Evolutionary conservation across 805 yeast genomes (phyloP).

Genomic region (Metahyphopichia silvanorum): DNA sequence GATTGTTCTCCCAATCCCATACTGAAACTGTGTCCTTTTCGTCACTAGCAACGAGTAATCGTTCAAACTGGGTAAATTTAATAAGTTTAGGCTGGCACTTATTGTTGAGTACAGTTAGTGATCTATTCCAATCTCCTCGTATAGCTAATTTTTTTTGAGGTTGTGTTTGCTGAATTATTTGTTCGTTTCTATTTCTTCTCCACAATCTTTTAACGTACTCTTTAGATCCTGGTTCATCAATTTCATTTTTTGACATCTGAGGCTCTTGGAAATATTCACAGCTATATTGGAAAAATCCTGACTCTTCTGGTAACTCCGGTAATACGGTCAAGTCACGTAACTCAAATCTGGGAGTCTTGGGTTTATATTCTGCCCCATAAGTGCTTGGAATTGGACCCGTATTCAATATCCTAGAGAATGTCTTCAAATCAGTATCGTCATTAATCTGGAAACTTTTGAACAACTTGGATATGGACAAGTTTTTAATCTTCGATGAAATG

Average conservation of each 20-base stretch:
- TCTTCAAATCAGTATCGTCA: slow-evolving; percentile 39
- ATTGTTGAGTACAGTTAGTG: slow-evolving; percentile 58
- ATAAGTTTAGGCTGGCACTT: slow-evolving; percentile 76
- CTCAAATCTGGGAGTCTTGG: slow-evolving; percentile 55
- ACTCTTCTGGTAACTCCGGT: slow-evolving; percentile 52
- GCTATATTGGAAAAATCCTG: slow-evolving; percentile 69
- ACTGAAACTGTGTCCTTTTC: slow-evolving; percentile 79
- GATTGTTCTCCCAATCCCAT: slow-evolving; percentile 79
- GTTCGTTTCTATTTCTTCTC: slow-evolving; percentile 88
- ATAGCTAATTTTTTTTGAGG: slow-evolving; percentile 81
- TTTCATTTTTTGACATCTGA: slow-evolving; percentile 79
- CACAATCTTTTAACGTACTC: slow-evolving; percentile 79
- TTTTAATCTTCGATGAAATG: slow-evolving; percentile 29
- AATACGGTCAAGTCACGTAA: slow-evolving; percentile 28
- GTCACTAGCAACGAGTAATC: slow-evolving; percentile 73
- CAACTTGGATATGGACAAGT: slow-evolving; percentile 30
- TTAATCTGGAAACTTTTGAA: slow-evolving; percentile 36
- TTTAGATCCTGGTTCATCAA: slow-evolving; percentile 89
- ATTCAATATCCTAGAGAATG: slow-evolving; percentile 33
- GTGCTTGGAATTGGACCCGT: slow-evolving; percentile 32
- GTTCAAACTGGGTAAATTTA: slow-evolving; percentile 87
- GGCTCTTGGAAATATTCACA: slow-evolving; percentile 96
- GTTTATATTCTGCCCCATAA: slow-evolving; percentile 46
- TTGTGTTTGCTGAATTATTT: slow-evolving; percentile 84
- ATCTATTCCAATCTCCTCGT: slow-evolving; percentile 80